phyloP scores from a whole-genome alignment of 2,329 filamentous ascomycete genomes.

The Colletotrichum sp. region DNA sequence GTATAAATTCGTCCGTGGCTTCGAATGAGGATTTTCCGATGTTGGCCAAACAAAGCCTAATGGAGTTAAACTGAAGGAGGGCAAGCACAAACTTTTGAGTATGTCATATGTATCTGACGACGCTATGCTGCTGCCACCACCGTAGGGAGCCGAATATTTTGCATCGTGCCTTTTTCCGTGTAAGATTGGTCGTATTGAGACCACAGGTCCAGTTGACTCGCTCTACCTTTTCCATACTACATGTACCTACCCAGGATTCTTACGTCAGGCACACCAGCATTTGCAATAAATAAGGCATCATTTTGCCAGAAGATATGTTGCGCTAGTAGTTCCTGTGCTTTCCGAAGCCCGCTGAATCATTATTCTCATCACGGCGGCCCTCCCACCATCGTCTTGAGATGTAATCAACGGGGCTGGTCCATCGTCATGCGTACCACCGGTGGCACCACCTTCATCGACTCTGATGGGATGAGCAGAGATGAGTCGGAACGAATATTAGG shows the following conservation, averaged over 20 bases:
- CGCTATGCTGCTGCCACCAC: rapidly evolving
- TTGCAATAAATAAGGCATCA: too few species aligned
- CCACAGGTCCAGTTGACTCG: rapidly evolving
- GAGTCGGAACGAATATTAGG: too few species aligned
- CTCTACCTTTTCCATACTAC: not conserved
- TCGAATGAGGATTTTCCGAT: rapidly evolving
- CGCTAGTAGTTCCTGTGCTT: too few species aligned
- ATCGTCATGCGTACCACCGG: too few species aligned
- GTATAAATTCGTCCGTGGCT: not conserved
- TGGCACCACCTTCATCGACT: too few species aligned
- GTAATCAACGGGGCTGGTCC: too few species aligned
- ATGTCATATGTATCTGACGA: not conserved
- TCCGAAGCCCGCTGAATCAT: too few species aligned
- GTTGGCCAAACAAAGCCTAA: not conserved
- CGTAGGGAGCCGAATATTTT: rapidly evolving
- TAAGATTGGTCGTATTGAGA: not conserved
- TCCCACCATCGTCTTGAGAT: too few species aligned
- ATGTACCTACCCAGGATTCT: rapidly evolving
- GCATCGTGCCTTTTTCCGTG: not conserved
- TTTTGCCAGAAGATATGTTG: too few species aligned
- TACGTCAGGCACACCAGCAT: too few species aligned
- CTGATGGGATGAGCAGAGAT: too few species aligned
- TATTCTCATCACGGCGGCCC: too few species aligned
- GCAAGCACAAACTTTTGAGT: rapidly evolving
- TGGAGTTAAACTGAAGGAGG: not conserved